A percentile compares a stretch with the other conserved stretches of the same genome.
These are phyloP conservation scores for Elaeis oleifera DNA, from an alignment of 202 grass and related monocot genomes.

Conservation along the genomic window DNA sequence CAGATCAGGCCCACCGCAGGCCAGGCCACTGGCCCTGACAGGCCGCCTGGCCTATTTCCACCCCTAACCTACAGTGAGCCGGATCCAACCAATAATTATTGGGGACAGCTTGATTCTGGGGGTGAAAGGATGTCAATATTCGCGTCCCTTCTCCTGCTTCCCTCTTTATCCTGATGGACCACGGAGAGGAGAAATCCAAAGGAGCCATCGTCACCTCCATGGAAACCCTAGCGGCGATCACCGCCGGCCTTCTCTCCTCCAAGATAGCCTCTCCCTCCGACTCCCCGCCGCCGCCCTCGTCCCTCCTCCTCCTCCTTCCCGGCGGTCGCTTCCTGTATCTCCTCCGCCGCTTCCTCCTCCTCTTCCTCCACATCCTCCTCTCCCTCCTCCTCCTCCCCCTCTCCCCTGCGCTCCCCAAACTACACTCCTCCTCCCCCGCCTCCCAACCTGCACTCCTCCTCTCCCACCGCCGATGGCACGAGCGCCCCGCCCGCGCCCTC, in stretches of 20 bases:
- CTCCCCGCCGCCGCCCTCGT: slow-evolving; percentile 3
- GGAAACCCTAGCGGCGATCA: not conserved
- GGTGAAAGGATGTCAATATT: no score
- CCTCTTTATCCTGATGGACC: not conserved
- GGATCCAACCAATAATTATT: no score
- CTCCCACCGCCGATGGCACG: slow-evolving; percentile 8
- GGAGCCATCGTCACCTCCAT: not conserved
- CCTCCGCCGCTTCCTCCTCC: slow-evolving; percentile 40
- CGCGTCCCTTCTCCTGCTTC: no score
- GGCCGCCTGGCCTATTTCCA: no score
- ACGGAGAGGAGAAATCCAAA: not conserved
- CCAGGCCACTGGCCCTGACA: no score
- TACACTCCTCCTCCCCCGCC: not conserved
- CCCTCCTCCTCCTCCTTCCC: slow-evolving; percentile 28
- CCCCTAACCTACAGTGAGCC: no score
- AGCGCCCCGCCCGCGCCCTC: slow-evolving; percentile 49
- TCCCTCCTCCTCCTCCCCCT: slow-evolving; percentile 18
- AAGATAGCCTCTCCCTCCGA: not conserved
- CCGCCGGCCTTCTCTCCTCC: not conserved
- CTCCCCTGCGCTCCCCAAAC: slow-evolving; percentile 1
- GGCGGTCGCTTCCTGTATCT: slow-evolving; percentile 13
- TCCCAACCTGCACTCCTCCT: not conserved
- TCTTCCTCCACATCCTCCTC: slow-evolving; percentile 14
- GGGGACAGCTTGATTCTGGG: no score
- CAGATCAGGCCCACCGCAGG: no score